Conservation (phyloP, 2,329 filamentous ascomycete species). For the Raffaelea albimanens region DNA sequence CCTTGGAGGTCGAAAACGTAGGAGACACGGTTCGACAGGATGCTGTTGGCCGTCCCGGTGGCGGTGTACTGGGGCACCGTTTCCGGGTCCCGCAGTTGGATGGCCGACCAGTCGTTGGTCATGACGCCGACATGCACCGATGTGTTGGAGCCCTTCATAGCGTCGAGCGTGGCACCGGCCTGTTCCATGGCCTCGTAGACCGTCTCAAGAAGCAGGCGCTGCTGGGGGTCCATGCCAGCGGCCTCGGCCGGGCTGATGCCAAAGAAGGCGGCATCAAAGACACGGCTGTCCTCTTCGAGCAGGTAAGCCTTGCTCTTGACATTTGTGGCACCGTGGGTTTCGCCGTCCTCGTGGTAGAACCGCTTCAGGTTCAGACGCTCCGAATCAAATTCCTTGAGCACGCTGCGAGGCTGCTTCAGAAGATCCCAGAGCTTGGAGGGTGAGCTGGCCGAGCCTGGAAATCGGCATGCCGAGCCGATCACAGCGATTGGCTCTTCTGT, state of each 20-base stretch:
- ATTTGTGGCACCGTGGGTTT: no score
- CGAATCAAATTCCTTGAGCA: slow-evolving; percentile 17
- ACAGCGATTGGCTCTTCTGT: not conserved
- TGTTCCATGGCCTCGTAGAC: slow-evolving; percentile 25
- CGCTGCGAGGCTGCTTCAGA: not conserved
- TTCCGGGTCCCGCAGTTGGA: slow-evolving; percentile 8
- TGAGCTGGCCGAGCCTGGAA: not conserved
- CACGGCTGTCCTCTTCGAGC: not conserved
- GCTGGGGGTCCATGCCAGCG: slow-evolving; percentile 25
- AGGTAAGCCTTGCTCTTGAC: no score
- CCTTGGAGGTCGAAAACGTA: slow-evolving; percentile 26
- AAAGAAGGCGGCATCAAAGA: slow-evolving; percentile 43
- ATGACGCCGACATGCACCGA: slow-evolving; percentile 23
- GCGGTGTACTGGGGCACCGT: slow-evolving; percentile 12
- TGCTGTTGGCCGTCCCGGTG: slow-evolving; percentile 18
- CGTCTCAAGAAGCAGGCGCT: slow-evolving; percentile 22
- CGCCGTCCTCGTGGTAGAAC: no score
- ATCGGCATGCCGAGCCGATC: not conserved
- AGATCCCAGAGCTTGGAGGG: not conserved
- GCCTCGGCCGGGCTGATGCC: slow-evolving; percentile 12
- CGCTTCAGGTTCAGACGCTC: slow-evolving; percentile 20
- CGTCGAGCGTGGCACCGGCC: slow-evolving; percentile 18
- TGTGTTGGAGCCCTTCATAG: slow-evolving; percentile 18
- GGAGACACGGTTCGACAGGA: slow-evolving; percentile 24
- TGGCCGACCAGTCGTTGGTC: slow-evolving; percentile 17